Base-by-base conservation (phyloP, 805 yeast species). In the Zygosaccharomyces bisporus region DNA sequence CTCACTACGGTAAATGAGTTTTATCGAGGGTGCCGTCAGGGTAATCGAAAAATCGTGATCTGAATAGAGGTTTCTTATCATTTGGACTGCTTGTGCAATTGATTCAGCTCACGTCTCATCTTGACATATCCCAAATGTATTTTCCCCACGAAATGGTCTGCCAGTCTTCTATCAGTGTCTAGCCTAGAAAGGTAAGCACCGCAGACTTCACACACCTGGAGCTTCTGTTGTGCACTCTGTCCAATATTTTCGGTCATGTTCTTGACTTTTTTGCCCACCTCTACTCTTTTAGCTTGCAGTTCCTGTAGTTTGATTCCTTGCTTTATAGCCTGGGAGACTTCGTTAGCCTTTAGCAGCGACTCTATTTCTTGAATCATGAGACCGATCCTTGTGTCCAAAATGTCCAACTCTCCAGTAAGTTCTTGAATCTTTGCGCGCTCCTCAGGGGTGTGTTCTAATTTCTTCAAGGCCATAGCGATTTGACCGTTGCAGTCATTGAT, bases 61-160 rank as follows among this genome's bases (percentile, higher is more conserved):
- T n/a, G n/a, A 6, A 6, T 10, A 6, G 16, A 12, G 27, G n/a
- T 18, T 18, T 14, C 21, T 18, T 20, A 38, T 24, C 49, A 36
- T 32, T 38, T 47, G 51, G 48, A 42, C n/a, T 46, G 52, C 30
- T 50, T 52, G 30, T 58, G 64, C 52, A 75, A 51, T 20, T 67
- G 73, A 5, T 70, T 70, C 46, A 76, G 70, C 21, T 74, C 76
- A 42, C 71, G 69, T 56, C 95, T 73, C 81, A 90, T 82, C 41
- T 75, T 80, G 2, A 81, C 90, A 62, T 83, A 89, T 0, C 89
- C 91, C 51, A 86, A 60, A 67, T 90, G 97, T 47, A 86, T 78
- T 55, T 87, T 88, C 1, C 98, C 98, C 18, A 81, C 67, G 60
- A 87, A 89, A 63, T 90, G 97, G 55, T 86, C 96, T 1, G 91